These are phyloP conservation scores for Quercus tomentella DNA, from an alignment of 331 rosid genomes.

Conservation along the genomic window DNA sequence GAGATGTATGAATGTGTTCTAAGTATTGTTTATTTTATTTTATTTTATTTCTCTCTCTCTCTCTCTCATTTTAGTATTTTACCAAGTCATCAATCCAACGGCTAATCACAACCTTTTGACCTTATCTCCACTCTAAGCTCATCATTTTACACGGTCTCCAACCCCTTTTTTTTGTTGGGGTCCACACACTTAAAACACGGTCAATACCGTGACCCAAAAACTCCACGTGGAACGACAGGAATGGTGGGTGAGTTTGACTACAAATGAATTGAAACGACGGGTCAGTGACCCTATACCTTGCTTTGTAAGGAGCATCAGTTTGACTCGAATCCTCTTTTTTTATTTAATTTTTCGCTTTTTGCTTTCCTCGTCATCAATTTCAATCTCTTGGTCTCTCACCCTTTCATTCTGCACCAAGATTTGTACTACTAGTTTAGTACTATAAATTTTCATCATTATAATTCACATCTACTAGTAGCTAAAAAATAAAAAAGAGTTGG, in stretches of 20 bases:
- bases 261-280: constrained; percentile 12
- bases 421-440: neutral
- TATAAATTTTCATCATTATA: neutral
- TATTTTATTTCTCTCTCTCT: neutral
- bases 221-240: constrained; percentile 29
- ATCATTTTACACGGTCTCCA: constrained; percentile 20
- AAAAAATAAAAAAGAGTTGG: too few relatives aligned
- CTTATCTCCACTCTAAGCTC: constrained; percentile 11
- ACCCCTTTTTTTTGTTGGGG: constrained; percentile 13
- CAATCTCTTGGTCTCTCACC: neutral
- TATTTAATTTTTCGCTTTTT: neutral
- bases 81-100: constrained; percentile 55
- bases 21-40: too few relatives aligned
- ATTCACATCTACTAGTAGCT: too few relatives aligned
- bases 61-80: neutral
- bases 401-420: neutral
- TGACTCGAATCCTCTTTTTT: constrained; percentile 37
- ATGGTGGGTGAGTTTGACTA: constrained; percentile 41
- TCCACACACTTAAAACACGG: neutral
- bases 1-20: too few relatives aligned
- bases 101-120: constrained; percentile 68
- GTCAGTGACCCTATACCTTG: constrained; percentile 25
- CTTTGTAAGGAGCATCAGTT: constrained; percentile 31
- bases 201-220: constrained; percentile 17
- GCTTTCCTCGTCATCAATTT: constrained; percentile 19